Base-by-base conservation (phyloP, 495 filamentous ascomycete species). In the Hypoxylon crocopeplum region DNA sequence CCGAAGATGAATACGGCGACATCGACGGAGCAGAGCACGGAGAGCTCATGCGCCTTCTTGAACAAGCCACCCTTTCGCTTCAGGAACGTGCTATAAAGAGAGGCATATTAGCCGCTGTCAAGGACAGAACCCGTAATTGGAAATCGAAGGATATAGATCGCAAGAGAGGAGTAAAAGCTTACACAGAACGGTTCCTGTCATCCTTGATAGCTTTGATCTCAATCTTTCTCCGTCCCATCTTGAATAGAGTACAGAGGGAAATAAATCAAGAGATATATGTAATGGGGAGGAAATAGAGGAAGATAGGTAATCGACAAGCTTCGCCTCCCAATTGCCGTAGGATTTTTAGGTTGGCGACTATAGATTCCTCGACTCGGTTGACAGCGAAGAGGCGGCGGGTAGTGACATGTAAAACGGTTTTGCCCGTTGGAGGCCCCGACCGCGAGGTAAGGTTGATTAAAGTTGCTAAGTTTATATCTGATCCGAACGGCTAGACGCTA, bases 121-220 rank as follows among this genome's bases (percentile, higher is more conserved):
- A 68, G 41, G 52, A 34, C 3, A 34, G 32, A 6, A 34, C 12
- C 7, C 8, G 12, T 5, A 3, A 10, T 3, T 34, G 25, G 5
- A 29, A 38, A 27, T 24, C 17, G 38, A 33, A 47, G n/a, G 22
- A 44, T 25, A 24, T 37, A 40, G 47, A 47, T 40, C 32, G 33
- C 38, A 17, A 17, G 32, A n/a, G 32, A 34, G 32, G 12, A n/a
- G 32, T 62, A 57, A 36, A 38, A 59, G 83, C 93, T 80, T 90
- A 97, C 93, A 97, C 94, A 62, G 93, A 97, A 70, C 94, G 92
- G 71, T 98, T 98, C 69, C 94, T 85, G 73, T 98, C 94, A 86
- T 98, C 94, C 79, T 96, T 97, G 82, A 98, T 98, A 49, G 95
- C 90, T 79, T 98, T 98, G 83, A 98, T 98, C 79, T 97, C 94